These are phyloP conservation scores for Termitomyces sp. DNA, from an alignment of 768 basidiomycete genomes.

Conservation along the genomic window DNA sequence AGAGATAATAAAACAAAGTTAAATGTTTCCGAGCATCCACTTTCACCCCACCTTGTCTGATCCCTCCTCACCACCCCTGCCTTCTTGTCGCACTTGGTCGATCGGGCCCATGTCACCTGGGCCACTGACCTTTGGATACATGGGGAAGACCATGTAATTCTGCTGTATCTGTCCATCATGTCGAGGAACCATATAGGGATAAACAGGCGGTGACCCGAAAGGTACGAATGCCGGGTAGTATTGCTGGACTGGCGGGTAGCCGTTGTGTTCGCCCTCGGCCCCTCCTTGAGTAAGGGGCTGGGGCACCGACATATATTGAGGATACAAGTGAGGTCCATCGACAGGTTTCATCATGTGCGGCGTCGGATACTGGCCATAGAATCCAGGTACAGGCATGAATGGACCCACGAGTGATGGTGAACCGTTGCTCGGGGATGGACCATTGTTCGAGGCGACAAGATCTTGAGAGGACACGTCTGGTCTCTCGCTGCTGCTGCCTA, in stretches of 20 bases:
- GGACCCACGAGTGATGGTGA: constrained; percentile 44
- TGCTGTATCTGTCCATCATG: constrained; percentile 26
- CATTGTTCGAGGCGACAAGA: constrained; percentile 39
- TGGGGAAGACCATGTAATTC: constrained; percentile 24
- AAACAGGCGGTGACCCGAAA: constrained; percentile 19
- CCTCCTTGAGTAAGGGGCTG: constrained; percentile 19
- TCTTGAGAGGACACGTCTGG: constrained; percentile 35
- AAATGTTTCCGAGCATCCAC: constrained; percentile 13
- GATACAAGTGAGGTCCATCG: constrained; percentile 46
- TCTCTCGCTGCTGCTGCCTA: constrained; percentile 52
- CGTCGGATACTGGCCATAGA: constrained; percentile 54
- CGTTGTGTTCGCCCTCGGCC: constrained; percentile 16
- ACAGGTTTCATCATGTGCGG: constrained; percentile 48
- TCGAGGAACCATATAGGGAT: constrained; percentile 25
- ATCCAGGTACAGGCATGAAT: constrained; percentile 55
- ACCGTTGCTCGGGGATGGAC: constrained; percentile 36
- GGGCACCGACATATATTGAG: constrained; percentile 25
- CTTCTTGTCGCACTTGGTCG: constrained; percentile 18
- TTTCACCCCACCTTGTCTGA: constrained; percentile 23
- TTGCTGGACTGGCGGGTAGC: constrained; percentile 20
- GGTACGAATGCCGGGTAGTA: constrained; percentile 22
- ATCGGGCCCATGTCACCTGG: constrained; percentile 15
- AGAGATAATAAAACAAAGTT: constrained; percentile 8
- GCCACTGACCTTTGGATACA: constrained; percentile 20
- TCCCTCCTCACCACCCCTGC: constrained; percentile 20